Conservation (phyloP, 768 basidiomycete genomes). For the Tylopilus cervinicoccineus region DNA sequence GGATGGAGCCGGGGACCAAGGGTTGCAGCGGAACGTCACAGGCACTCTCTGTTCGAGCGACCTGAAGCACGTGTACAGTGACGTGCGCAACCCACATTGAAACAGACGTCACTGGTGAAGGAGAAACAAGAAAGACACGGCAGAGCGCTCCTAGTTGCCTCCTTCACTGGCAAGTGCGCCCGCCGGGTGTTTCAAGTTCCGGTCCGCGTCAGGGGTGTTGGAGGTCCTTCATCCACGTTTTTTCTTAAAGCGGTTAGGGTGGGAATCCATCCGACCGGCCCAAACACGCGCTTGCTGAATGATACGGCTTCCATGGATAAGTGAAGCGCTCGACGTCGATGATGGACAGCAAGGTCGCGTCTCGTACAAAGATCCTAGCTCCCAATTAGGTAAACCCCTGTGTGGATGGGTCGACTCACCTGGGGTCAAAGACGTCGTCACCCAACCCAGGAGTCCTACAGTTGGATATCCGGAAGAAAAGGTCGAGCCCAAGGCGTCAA, state of each 20-base stretch:
- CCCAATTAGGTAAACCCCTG: no score
- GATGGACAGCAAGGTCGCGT: no score
- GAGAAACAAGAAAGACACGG: not conserved
- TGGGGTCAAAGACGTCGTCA: no score
- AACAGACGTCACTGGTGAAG: not conserved
- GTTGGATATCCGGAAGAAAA: no score
- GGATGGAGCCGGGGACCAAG: not conserved
- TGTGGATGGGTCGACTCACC: no score
- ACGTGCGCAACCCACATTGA: not conserved
- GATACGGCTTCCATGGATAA: not conserved
- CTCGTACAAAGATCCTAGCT: no score
- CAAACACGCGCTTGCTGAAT: not conserved
- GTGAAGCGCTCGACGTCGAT: not conserved
- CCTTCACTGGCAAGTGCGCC: not conserved
- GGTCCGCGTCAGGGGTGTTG: not conserved
- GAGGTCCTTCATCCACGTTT: not conserved
- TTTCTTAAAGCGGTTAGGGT: not conserved
- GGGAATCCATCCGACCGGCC: not conserved
- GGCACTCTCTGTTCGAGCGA: not conserved
- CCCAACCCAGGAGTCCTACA: no score
- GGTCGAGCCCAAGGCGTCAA: no score
- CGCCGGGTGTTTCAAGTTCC: not conserved
- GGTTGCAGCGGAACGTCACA: not conserved
- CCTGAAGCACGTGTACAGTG: not conserved
- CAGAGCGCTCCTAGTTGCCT: not conserved